These are phyloP conservation scores for Aspergillus fumigatiaffinis DNA, from an alignment of 2,329 filamentous ascomycete species.

Conservation along the genomic window DNA sequence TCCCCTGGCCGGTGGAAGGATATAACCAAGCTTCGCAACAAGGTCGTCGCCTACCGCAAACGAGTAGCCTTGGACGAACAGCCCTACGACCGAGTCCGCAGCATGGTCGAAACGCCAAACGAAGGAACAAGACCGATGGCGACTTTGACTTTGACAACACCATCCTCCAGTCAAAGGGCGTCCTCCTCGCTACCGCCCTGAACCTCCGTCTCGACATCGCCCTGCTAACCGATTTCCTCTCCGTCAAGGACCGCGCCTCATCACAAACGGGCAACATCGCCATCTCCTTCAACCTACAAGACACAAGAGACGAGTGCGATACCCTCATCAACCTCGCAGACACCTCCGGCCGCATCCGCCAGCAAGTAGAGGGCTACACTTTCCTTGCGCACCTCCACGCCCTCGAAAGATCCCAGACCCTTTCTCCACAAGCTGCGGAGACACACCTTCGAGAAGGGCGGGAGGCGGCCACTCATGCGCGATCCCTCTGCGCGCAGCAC, in stretches of 20 bases:
- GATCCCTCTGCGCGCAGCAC: constrained; percentile 22
- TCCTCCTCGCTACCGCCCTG: constrained; percentile 44
- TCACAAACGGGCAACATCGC: background rate
- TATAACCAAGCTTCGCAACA: constrained; percentile 24
- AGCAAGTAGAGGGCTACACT: constrained; percentile 51
- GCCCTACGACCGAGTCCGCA: constrained; percentile 34
- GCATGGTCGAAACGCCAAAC: constrained; percentile 31
- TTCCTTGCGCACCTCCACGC: constrained; percentile 49
- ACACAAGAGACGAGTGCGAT: constrained; percentile 39
- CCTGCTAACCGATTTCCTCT: constrained; percentile 45
- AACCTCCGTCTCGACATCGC: constrained; percentile 48
- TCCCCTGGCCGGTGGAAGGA: constrained; percentile 20
- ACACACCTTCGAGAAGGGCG: constrained; percentile 5
- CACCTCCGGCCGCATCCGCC: constrained; percentile 33
- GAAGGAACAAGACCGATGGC: constrained; percentile 19
- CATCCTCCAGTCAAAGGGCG: constrained; percentile 35
- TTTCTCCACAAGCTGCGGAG: background rate
- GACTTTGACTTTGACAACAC: constrained; percentile 23
- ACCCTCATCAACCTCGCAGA: constrained; percentile 39
- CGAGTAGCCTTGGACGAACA: constrained; percentile 37
- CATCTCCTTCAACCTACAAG: constrained; percentile 24
- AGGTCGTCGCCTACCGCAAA: constrained; percentile 27
- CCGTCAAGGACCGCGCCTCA: constrained; percentile 5
- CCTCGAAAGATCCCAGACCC: constrained; percentile 33
- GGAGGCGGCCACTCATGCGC: constrained; percentile 20